Base-by-base conservation (phyloP, 108 stramenopile species). In the Schizochytrium sp. region DNA sequence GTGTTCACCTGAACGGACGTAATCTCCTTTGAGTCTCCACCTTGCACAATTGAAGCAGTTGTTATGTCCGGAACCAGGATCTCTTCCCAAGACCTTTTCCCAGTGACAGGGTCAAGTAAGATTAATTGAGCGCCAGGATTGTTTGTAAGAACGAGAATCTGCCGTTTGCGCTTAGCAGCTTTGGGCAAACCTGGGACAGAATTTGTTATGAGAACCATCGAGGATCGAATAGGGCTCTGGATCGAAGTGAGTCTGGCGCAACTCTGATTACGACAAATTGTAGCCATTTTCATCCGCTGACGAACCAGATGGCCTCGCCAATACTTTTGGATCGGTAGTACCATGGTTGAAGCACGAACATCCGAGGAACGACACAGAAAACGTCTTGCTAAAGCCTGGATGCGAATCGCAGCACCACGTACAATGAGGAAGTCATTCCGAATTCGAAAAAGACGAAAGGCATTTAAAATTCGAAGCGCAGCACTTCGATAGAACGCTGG, bases 371-470 rank as follows among this genome's bases (percentile, higher is more conserved):
- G 47, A 40, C 76, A 83, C 45, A 83, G 12, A 53, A 55, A 83
- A 5, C 47, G 53, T 5, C 76, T 47, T 53, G 53, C 76, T 38
- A 83, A n/a, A 0, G 76, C 47, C 47, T 83, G 76, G 38, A 83
- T 83, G 10, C 76, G 76, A 42, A 83, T 83, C 53, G 76, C 76
- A 13, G 76, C 76, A 5, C 76, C 53, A 10, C 76, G 76, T 5
- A 83, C 76, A 83, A 83, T 55, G 3, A 83, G 76, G 76, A 47
- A 83, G n/a, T 83, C 76, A 28, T 83, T 83, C 7, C 76, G 76
- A 12, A 83, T 28, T 13, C 53, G 53, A 2, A 83, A 83, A 1
- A 83, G 2, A 55, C 76, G 47, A 2, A 83, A 83, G 76, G 76
- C 76, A 53, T 83, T 83, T 8, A 47, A 5, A 28, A 83, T 83